phyloP scores from a whole-genome alignment of 2,329 filamentous ascomycete species.

The Penicillium sumatraense region DNA sequence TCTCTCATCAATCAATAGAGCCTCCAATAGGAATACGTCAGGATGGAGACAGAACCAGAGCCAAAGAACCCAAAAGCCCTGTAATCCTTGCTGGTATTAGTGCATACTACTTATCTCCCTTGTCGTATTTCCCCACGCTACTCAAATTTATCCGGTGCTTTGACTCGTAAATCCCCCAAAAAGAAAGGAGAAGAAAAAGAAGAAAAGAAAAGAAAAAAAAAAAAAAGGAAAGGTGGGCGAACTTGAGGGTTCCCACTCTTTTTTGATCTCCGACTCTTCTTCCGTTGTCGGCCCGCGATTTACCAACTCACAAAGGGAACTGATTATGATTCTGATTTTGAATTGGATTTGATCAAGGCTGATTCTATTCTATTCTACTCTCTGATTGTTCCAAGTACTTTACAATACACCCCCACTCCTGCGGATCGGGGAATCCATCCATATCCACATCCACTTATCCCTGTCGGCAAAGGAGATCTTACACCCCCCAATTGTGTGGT shows the following conservation, averaged over 20 bases:
- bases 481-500: not conserved
- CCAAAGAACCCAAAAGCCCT: no score
- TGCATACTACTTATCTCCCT: not conserved
- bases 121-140: not conserved
- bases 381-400: not conserved
- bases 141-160: not conserved
- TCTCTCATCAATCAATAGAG: not conserved
- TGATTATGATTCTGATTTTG: no score
- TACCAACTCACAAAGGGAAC: no score
- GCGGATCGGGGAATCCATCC: slow-evolving; percentile 10
- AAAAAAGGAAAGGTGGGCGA: no score
- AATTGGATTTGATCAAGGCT: no score
- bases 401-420: not conserved
- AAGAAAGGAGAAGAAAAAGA: no score
- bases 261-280: not conserved
- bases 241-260: not conserved
- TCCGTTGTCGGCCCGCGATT: not conserved
- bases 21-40: not conserved
- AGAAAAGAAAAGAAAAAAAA: no score
- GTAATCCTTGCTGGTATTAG: no score
- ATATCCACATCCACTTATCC: not conserved
- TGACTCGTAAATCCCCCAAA: not conserved
- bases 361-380: no score
- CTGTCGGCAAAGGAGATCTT: not conserved
- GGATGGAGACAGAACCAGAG: not conserved